phyloP scores from a whole-genome alignment of 1,284 basidiomycete genomes.

The Quambalaria eucalypti region DNA sequence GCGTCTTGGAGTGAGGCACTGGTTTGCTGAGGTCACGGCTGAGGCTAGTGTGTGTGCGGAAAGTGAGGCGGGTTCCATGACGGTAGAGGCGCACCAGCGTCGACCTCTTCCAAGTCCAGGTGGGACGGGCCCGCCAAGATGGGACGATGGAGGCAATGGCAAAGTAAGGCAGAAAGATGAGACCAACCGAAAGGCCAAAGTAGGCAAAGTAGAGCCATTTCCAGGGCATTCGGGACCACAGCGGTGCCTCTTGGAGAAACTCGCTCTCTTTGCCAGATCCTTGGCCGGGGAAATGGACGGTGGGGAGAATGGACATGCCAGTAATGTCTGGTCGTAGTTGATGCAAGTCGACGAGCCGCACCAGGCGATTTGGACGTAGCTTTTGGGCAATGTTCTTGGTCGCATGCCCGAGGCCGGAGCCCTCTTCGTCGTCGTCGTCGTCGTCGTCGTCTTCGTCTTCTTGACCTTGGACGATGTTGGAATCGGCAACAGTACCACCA shows the following conservation, averaged over 20 bases:
- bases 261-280: slow-evolving; percentile 30
- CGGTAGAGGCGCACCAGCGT: slow-evolving; percentile 32
- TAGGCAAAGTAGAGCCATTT: slow-evolving; percentile 34
- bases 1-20: slow-evolving; percentile 32
- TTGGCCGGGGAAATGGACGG: slow-evolving; percentile 34
- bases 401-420: too few species aligned
- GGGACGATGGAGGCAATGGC: slow-evolving; percentile 20
- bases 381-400: too few species aligned
- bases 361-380: too few species aligned
- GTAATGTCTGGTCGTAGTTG: too few species aligned
- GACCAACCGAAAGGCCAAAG: slow-evolving; percentile 33
- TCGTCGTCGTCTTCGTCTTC: too few species aligned
- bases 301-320: slow-evolving; percentile 7
- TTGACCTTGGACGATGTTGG: too few species aligned
- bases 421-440: too few species aligned
- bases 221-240: slow-evolving; percentile 33
- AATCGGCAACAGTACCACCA: too few species aligned
- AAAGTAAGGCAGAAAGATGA: slow-evolving; percentile 27
- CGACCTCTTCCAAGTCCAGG: slow-evolving; percentile 38
- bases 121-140: slow-evolving; percentile 17
- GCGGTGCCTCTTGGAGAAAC: slow-evolving; percentile 26
- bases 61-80: slow-evolving; percentile 31
- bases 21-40: slow-evolving; percentile 22
- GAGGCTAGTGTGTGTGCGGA: slow-evolving; percentile 30
- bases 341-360: too few species aligned